Evolutionary conservation across 768 basidiomycete species (phyloP), one percentile per base, ranked within the genome.

Genomic region (Russula foetens): DNA sequence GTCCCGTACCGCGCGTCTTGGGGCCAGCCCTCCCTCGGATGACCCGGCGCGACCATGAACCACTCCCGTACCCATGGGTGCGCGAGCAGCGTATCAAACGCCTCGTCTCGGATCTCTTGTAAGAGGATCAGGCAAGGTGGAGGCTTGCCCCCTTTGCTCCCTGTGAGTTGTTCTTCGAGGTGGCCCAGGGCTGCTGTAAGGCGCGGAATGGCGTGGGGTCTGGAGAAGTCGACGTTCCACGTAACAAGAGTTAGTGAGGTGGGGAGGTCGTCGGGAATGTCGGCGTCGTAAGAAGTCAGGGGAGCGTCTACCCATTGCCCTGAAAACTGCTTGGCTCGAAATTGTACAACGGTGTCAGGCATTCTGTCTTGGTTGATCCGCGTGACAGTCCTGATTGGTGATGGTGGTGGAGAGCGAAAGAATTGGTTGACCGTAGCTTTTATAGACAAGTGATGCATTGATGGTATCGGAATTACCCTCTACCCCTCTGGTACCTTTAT

Each of bases 221-320:
- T 71, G 43, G 69, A 63, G 68, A 79, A 83, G 67, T 86, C 81
- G 56, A 90, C 66, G 70, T 91, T 90, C 88, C 88, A 91, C 28
- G 86, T 83, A 62, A 90, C 69, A 52, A 91, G 69, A 58, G 75
- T 76, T 51, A 90, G 66, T 39, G 73, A 73, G 29, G 75, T 67
- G 19, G 80, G 79, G 53, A 75, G 69, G 8, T 8, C 15, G 7
- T 15, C 53, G 2, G 46, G 68, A 8, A 74, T 72, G 44, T 68
- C 68, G 44, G 33, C 39, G 64, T 72, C 65, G 44, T 71, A 71
- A 59, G 68, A 67, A n/a, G 72, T 72, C n/a, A n/a, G n/a, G n/a
- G n/a, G n/a, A n/a, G 31, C 57, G 39, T 17, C 24, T 31, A n/a
- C n/a, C 61, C 67, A 62, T 35, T 53, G 24, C 24, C 51, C 44